These are phyloP conservation scores for Elaeagnus macrophylla DNA, from an alignment of 306 rosid species.

Conservation along the genomic window DNA sequence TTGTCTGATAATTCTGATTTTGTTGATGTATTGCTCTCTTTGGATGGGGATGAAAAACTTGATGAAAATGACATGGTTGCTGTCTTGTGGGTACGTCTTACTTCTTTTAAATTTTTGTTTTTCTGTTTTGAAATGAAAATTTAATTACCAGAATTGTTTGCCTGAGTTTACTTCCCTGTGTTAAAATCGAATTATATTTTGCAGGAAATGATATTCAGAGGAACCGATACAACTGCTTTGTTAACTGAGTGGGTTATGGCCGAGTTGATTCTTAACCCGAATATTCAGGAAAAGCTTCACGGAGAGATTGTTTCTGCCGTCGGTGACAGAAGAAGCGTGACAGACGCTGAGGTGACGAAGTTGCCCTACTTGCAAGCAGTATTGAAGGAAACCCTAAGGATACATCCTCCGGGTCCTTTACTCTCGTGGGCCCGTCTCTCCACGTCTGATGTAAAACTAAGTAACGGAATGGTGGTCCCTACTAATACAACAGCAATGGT, in stretches of 20 bases:
- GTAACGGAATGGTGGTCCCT: conserved; percentile 18
- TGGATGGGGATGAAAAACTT: conserved; percentile 23
- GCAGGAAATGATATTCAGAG: conserved; percentile 46
- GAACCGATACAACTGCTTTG: conserved; percentile 38
- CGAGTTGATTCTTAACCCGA: conserved; percentile 31
- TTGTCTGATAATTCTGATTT: conserved; percentile 17
- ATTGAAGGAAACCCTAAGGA: conserved; percentile 34
- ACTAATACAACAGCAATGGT: conserved; percentile 41
- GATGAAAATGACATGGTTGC: conserved; percentile 34
- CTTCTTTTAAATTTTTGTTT: background rate
- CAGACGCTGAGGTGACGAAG: conserved; percentile 24
- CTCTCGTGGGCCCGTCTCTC: conserved; percentile 46
- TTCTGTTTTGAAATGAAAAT: too few relatives aligned
- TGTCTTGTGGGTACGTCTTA: conserved; percentile 27
- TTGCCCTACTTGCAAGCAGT: conserved; percentile 33
- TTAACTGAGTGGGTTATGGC: conserved; percentile 39
- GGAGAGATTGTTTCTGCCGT: conserved; percentile 23
- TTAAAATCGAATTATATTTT: background rate
- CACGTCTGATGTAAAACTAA: conserved; percentile 20
- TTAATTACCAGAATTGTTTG: too few relatives aligned
- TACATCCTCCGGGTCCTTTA: conserved; percentile 43
- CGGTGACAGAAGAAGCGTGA: conserved; percentile 3
- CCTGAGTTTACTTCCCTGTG: background rate
- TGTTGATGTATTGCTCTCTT: conserved; percentile 33
- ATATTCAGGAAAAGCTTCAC: conserved; percentile 27